Evolutionary conservation across 129 eudicot genomes (phyloP).

Genomic region (Apium graveolens): DNA sequence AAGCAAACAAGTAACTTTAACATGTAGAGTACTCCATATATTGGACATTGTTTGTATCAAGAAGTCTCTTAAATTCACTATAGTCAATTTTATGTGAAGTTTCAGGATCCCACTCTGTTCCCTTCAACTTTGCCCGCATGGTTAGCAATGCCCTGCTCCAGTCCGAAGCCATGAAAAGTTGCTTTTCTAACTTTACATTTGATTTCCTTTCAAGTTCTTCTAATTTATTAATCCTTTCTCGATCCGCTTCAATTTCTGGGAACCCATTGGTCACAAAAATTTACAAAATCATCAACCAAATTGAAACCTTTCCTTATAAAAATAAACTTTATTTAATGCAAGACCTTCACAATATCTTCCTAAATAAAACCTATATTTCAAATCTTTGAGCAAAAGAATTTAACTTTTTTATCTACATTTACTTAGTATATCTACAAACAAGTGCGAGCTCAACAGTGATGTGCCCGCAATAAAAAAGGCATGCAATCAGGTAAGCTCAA

Average conservation of each 20-base stretch:
- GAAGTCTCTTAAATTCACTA: constrained; percentile 71
- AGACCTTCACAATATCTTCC: background rate
- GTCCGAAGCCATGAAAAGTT: constrained; percentile 89
- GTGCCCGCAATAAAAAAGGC: too few species aligned
- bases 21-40: constrained; percentile 97
- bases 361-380: background rate
- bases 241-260: constrained; percentile 75
- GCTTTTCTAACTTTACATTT: constrained; percentile 76
- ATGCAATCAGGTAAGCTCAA: background rate
- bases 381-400: background rate
- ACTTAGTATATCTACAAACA: too few species aligned
- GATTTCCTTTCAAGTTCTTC: constrained; percentile 84
- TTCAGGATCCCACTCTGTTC: constrained; percentile 94
- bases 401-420: too few species aligned
- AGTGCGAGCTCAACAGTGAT: too few species aligned
- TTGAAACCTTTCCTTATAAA: background rate
- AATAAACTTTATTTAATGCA: background rate
- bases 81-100: constrained; percentile 66
- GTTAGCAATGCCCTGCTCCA: constrained; percentile 85
- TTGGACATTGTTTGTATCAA: constrained; percentile 67
- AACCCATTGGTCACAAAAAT: constrained; percentile 15
- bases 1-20: too few species aligned
- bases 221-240: constrained; percentile 48
- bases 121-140: constrained; percentile 70
- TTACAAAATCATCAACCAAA: constrained; percentile 4